These are phyloP conservation scores for Gentiana straminea DNA, from an alignment of 257 asterid species.

Conservation along the genomic window DNA sequence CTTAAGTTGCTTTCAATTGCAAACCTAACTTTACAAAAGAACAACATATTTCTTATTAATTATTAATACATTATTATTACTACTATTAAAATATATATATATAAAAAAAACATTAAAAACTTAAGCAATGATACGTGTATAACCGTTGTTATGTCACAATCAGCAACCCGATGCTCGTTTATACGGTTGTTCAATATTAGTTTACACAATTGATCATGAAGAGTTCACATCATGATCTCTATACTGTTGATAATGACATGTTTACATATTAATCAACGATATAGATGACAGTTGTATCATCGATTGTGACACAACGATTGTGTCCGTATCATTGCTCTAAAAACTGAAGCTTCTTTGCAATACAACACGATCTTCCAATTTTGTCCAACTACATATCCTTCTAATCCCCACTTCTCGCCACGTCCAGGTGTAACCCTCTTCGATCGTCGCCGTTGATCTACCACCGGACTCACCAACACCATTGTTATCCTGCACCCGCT, in stretches of 20 bases:
- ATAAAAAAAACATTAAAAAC: neutral
- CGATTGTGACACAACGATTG: too few relatives aligned
- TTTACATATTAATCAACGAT: too few relatives aligned
- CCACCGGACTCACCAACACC: conserved; percentile 4
- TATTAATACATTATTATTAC: too few relatives aligned
- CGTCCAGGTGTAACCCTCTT: conserved; percentile 18
- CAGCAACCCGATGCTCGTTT: too few relatives aligned
- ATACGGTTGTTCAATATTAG: too few relatives aligned
- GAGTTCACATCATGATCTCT: too few relatives aligned
- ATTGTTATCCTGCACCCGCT: conserved; percentile 4
- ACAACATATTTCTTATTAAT: neutral
- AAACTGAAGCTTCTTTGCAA: conserved; percentile 33
- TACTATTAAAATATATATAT: too few relatives aligned
- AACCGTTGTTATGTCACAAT: too few relatives aligned
- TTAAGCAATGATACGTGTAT: neutral
- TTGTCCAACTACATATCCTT: conserved; percentile 15
- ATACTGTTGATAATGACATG: too few relatives aligned
- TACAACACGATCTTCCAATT: conserved; percentile 8
- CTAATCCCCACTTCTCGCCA: neutral
- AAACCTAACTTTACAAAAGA: conserved; percentile 1
- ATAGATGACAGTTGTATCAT: too few relatives aligned
- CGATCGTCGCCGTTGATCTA: conserved; percentile 32
- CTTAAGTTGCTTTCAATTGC: neutral
- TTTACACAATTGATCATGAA: too few relatives aligned
- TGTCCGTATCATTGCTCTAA: conserved; percentile 2